Evolutionary conservation across 495 filamentous ascomycete species (phyloP), one percentile per base, ranked within the genome.

Genomic region (Cladorrhinum samala): DNA sequence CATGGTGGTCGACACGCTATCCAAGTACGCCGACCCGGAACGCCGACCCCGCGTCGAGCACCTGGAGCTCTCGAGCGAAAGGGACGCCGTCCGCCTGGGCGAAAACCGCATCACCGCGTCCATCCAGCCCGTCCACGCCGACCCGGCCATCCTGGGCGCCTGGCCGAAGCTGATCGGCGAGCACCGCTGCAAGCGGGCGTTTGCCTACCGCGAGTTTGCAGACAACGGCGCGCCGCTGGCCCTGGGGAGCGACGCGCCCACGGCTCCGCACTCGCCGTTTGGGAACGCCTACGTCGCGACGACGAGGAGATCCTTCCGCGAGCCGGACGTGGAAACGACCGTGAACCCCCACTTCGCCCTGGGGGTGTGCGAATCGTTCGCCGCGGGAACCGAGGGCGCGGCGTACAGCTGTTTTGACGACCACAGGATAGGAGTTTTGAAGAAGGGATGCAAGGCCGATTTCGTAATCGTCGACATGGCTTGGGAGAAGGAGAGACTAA

Each of bases 61-160:
- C 55, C 67, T 85, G 16, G 82, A 85, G 61, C 65, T 85, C 4
- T 73, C 82, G 7, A 71, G 66, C 0, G 71, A 72, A 2, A 70
- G 66, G 25, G 81, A 84, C 49, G 80, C 76, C 1, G 66, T 54
- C 3, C 63, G 82, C 0, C 69, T 84, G 2, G 81, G 79, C 5
- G 56, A 68, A 30, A 67, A 77, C 13, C 74, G 80, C 17, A 82
- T 86, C 58, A 82, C 80, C 36, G 82, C 83, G 4, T 82, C 77
- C 3, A 76, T 84, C n/a, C 80, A 84, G 59, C 80, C 83, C 0
- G 80, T 84, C 2, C 83, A 86, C 53, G 72, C 79, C 2, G 82
- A 86, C 56, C 82, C 83, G 5, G 79, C 80, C 2, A 82, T 83
- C 41, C 70, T 84, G 20, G 69, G 71, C 9, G 81, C 77, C 1